A percentile compares a stretch with the other conserved stretches of the same genome.
These are phyloP conservation scores for Trametes sp. DNA, from an alignment of 1,284 basidiomycete genomes.

Conservation along the genomic window DNA sequence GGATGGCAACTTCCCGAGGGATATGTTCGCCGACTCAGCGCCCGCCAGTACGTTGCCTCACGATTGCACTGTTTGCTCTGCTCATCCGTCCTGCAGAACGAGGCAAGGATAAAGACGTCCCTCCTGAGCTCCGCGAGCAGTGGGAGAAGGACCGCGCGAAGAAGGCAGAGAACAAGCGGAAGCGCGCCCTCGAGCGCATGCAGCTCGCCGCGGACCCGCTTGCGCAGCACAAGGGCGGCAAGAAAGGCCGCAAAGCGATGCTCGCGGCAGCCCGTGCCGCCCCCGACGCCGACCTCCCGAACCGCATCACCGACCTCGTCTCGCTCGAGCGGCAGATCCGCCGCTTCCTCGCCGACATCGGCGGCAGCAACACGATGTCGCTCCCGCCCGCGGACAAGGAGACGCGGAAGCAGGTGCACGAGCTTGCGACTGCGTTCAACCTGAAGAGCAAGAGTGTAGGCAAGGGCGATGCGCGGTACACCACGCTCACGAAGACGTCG, in stretches of 20 bases:
- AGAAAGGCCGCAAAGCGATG: conserved; percentile 73
- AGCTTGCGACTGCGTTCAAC: conserved; percentile 78
- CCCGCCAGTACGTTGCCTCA: conserved; percentile 42
- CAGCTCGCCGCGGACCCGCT: conserved; percentile 64
- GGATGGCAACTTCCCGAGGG: conserved; percentile 63
- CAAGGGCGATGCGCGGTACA: conserved; percentile 66
- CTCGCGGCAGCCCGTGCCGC: conserved; percentile 59
- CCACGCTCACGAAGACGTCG: conserved; percentile 73
- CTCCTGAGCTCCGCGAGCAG: conserved; percentile 69
- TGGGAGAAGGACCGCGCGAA: conserved; percentile 85
- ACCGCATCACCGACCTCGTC: conserved; percentile 59
- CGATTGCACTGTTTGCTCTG: neutral
- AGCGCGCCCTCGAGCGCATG: conserved; percentile 65
- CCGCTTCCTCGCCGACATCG: conserved; percentile 66
- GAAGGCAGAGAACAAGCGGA: conserved; percentile 81
- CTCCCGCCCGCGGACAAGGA: conserved; percentile 82
- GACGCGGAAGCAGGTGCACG: conserved; percentile 76
- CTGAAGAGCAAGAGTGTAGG: conserved; percentile 83
- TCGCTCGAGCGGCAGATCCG: conserved; percentile 75
- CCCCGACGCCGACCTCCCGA: conserved; percentile 54
- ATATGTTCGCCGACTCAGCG: conserved; percentile 39
- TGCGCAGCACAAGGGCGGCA: conserved; percentile 63
- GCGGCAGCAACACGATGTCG: conserved; percentile 60
- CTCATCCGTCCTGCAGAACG: conserved; percentile 46
- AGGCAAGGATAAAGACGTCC: conserved; percentile 67